A percentile compares a stretch with the other conserved stretches of the same genome.
Evolutionary conservation across 2,329 filamentous ascomycete genomes (phyloP).

Genomic region (Fusarium sp.): DNA sequence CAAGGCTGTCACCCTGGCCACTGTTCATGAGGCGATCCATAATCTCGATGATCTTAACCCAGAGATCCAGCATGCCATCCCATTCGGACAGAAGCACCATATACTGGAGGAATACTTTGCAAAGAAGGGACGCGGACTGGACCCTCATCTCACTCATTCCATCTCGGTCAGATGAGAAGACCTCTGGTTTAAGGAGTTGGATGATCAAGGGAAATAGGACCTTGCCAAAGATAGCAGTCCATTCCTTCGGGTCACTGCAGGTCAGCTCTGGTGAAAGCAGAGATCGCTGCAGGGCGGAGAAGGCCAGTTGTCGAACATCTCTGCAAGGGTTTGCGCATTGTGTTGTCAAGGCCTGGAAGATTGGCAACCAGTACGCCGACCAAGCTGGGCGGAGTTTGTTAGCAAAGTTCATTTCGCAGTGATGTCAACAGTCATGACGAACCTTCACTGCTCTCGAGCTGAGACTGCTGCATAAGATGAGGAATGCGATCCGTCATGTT

Average conservation of each 20-base stretch:
- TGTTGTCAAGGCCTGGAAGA: constrained; percentile 87
- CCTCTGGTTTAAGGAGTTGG: constrained; percentile 90
- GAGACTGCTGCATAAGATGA: constrained; percentile 89
- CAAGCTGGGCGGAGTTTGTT: constrained; percentile 72
- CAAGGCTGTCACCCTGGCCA: constrained; percentile 88
- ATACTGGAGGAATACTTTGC: constrained; percentile 96
- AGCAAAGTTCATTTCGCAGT: constrained; percentile 1
- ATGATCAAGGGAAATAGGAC: constrained; percentile 93
- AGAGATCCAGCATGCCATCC: constrained; percentile 90
- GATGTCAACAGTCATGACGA: constrained; percentile 37
- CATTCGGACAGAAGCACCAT: constrained; percentile 85
- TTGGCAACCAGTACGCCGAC: constrained; percentile 97
- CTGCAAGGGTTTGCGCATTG: constrained; percentile 96
- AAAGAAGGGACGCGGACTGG: constrained; percentile 89
- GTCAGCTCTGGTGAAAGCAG: constrained; percentile 87
- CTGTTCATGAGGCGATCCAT: constrained; percentile 98
- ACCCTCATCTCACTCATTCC: constrained; percentile 97
- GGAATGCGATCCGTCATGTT: constrained; percentile 85
- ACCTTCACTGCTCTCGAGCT: constrained; percentile 89
- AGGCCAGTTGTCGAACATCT: constrained; percentile 90
- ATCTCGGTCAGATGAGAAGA: constrained; percentile 88
- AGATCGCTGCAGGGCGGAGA: constrained; percentile 86
- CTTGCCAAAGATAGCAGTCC: constrained; percentile 94
- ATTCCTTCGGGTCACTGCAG: constrained; percentile 86
- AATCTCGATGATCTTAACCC: constrained; percentile 91